phyloP scores from a whole-genome alignment of 2,329 filamentous ascomycete genomes.

The Monosporascus sp. region DNA sequence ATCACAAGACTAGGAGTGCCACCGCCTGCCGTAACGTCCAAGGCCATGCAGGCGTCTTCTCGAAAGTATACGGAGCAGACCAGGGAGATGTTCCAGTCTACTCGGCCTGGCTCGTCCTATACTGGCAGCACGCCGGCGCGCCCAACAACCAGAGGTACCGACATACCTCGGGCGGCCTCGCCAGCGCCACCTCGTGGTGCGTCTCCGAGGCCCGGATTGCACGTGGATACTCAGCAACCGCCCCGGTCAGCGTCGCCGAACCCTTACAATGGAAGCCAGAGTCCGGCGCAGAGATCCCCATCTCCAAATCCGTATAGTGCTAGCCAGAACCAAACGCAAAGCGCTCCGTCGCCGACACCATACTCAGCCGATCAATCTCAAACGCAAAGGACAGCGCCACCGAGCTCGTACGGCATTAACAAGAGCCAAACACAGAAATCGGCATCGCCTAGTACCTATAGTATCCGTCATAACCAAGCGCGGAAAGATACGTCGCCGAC shows the following conservation, averaged over 20 bases:
- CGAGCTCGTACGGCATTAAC: not conserved
- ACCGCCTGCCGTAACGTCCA: constrained; percentile 84
- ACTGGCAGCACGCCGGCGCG: constrained; percentile 39
- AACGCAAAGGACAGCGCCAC: not conserved
- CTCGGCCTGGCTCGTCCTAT: constrained; percentile 30
- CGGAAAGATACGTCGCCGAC: not conserved
- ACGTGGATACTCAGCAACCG: constrained; percentile 37
- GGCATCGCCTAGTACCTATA: not conserved
- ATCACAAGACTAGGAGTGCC: constrained; percentile 80
- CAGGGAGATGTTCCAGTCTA: constrained; percentile 64
- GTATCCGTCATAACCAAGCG: not conserved
- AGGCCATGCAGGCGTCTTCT: constrained; percentile 92
- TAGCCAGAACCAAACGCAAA: constrained; percentile 16
- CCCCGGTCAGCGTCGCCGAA: constrained; percentile 12
- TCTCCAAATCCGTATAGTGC: constrained; percentile 49
- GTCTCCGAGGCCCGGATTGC: constrained; percentile 57
- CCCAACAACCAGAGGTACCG: constrained; percentile 53
- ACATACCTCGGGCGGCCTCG: constrained; percentile 57
- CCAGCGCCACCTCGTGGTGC: constrained; percentile 60
- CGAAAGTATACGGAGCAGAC: constrained; percentile 83
- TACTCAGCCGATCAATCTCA: not conserved
- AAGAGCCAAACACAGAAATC: not conserved
- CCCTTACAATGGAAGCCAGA: not conserved
- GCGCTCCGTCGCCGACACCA: no score
- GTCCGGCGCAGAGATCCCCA: constrained; percentile 33